A percentile compares a stretch with the other conserved stretches of the same genome.
These are phyloP conservation scores for Datisca glomerata DNA, from an alignment of 306 rosid genomes.

Conservation along the genomic window DNA sequence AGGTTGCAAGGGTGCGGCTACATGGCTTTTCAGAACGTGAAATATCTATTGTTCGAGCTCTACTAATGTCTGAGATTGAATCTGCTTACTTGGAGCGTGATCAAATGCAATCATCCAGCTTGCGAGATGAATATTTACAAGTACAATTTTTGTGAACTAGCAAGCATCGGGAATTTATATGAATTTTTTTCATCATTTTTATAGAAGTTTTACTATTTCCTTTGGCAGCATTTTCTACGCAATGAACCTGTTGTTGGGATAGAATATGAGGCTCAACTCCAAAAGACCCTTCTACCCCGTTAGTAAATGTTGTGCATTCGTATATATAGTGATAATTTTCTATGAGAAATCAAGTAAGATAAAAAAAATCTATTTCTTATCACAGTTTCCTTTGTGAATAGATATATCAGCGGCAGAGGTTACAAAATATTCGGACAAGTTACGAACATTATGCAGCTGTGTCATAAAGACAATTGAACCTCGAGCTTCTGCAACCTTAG, in stretches of 20 bases:
- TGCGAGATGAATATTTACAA: conserved; percentile 85
- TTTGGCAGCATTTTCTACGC: conserved; percentile 78
- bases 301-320: conserved; percentile 29
- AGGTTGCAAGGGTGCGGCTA: conserved; percentile 84
- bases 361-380: too few species aligned
- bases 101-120: conserved; percentile 88
- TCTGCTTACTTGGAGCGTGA: conserved; percentile 96
- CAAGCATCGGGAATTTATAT: too few species aligned
- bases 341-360: background rate
- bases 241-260: conserved; percentile 84
- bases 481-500: conserved; percentile 50
- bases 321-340: too few species aligned
- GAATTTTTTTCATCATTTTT: background rate
- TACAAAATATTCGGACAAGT: conserved; percentile 64
- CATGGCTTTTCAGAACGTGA: conserved; percentile 95
- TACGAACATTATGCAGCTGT: conserved; percentile 63
- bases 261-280: conserved; percentile 95
- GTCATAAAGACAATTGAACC: conserved; percentile 97
- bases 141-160: too few species aligned
- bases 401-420: conserved; percentile 67
- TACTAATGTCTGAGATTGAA: conserved; percentile 87
- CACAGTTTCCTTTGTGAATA: conserved; percentile 17
- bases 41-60: conserved; percentile 62
- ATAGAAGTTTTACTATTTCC: conserved; percentile 15
- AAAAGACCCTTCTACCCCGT: conserved; percentile 90